A percentile compares a stretch with the other conserved stretches of the same genome.
These are phyloP conservation scores for Microbotryum silenes-acaulis DNA, from an alignment of 1,284 basidiomycete species.

Conservation along the genomic window DNA sequence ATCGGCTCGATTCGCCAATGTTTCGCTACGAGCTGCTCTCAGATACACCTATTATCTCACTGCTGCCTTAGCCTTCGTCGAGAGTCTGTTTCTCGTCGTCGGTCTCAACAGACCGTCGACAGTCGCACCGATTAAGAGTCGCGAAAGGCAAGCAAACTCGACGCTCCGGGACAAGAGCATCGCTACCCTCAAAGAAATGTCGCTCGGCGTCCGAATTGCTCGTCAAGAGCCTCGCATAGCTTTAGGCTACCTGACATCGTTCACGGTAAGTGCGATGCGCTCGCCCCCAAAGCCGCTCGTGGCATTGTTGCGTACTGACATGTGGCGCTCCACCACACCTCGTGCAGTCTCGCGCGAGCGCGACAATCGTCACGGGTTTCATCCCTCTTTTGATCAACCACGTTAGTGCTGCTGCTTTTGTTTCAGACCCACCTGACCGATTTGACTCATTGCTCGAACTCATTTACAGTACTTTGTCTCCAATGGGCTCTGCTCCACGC, in stretches of 20 bases:
- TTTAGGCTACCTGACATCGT: slow-evolving; percentile 21
- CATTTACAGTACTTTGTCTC: slow-evolving; percentile 12
- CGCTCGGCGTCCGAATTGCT: slow-evolving; percentile 22
- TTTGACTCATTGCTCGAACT: not conserved
- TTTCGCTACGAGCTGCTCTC: not conserved
- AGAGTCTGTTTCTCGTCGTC: not conserved
- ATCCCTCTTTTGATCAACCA: slow-evolving; percentile 28
- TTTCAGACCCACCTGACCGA: not conserved
- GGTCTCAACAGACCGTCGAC: not conserved
- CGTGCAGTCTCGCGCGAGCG: slow-evolving; percentile 12
- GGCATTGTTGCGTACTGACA: not conserved
- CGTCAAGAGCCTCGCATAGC: slow-evolving; percentile 10
- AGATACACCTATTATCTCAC: slow-evolving; percentile 11
- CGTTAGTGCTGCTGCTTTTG: not conserved
- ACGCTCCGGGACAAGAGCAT: not conserved
- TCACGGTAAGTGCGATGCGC: slow-evolving; percentile 15
- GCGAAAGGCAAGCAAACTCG: not conserved
- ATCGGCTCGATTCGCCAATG: no score
- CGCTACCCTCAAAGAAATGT: slow-evolving; percentile 3
- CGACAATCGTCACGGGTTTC: slow-evolving; percentile 20
- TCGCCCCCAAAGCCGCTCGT: no score
- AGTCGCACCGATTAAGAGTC: not conserved
- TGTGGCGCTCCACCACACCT: not conserved
- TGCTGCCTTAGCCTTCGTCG: slow-evolving; percentile 5
- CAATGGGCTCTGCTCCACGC: slow-evolving; percentile 5